Percentiles rank a stretch among this genome's conserved stretches.
phyloP scores from a whole-genome alignment of 257 asterid species.

The Capsicum chinense region DNA sequence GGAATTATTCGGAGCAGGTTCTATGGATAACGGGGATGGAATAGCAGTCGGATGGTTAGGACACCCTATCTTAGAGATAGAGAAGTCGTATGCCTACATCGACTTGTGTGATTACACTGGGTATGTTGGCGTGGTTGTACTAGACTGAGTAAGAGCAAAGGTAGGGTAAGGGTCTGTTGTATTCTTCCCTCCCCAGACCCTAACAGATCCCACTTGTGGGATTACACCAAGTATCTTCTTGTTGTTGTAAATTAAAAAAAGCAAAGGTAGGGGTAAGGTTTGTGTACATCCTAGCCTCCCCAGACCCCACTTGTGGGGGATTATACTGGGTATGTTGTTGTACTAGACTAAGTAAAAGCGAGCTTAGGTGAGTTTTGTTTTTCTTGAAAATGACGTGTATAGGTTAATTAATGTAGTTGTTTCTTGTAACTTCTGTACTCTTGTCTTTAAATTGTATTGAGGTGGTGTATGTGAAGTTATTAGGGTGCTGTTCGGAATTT shows the following conservation, averaged over 20 bases:
- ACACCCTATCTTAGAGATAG: background rate
- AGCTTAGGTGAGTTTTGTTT: background rate
- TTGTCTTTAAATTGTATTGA: background rate
- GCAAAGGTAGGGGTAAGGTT: background rate
- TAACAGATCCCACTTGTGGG: background rate
- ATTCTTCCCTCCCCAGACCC: background rate
- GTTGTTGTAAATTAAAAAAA: background rate
- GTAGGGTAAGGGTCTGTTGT: background rate
- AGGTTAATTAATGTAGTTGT: conserved; percentile 11
- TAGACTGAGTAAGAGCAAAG: background rate
- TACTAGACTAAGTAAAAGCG: background rate
- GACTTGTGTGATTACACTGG: background rate
- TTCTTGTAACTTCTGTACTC: background rate
- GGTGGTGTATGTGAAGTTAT: conserved; percentile 14
- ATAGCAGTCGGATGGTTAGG: background rate
- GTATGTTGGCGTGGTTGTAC: background rate
- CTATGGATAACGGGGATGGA: too few relatives aligned
- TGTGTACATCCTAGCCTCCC: background rate
- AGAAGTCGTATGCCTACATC: background rate
- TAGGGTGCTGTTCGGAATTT: background rate
- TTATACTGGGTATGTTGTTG: background rate
- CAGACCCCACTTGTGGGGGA: background rate
- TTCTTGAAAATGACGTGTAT: background rate
- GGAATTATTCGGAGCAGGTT: too few relatives aligned
- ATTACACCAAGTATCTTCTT: background rate